Percentiles rank a stretch among this genome's conserved stretches.
phyloP scores from a whole-genome alignment of 805 yeast genomes.

The Kluyveromyces dobzhanskii region DNA sequence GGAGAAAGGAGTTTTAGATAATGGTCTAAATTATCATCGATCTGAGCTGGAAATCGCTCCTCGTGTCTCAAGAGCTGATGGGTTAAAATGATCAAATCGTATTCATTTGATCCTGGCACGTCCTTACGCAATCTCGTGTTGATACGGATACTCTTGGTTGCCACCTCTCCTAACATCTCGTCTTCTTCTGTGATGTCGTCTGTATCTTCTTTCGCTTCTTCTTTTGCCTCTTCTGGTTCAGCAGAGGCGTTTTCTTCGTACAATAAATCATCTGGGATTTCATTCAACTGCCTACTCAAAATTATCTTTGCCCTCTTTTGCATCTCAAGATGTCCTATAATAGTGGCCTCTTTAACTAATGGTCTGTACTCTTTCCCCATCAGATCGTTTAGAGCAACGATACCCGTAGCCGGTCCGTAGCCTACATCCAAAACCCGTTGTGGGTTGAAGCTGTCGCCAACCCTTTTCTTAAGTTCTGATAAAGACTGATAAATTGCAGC shows the following conservation, averaged over 20 bases:
- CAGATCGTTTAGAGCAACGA: slow-evolving; percentile 77
- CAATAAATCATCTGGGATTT: slow-evolving; percentile 25
- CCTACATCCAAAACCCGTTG: slow-evolving; percentile 67
- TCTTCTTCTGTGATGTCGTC: slow-evolving; percentile 22
- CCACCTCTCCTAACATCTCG: slow-evolving; percentile 43
- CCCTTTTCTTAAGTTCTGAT: slow-evolving; percentile 51
- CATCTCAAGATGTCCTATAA: slow-evolving; percentile 69
- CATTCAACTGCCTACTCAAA: slow-evolving; percentile 60
- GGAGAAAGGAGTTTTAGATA: slow-evolving; percentile 60
- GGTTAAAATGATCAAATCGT: slow-evolving; percentile 76
- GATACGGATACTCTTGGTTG: slow-evolving; percentile 45
- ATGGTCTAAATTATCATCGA: slow-evolving; percentile 57
- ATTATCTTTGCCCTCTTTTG: slow-evolving; percentile 69
- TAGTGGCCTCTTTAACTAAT: slow-evolving; percentile 56
- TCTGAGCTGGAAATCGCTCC: slow-evolving; percentile 58
- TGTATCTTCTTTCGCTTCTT: slow-evolving; percentile 8
- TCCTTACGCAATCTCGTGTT: slow-evolving; percentile 48
- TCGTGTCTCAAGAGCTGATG: slow-evolving; percentile 63
- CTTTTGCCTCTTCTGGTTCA: slow-evolving; percentile 7
- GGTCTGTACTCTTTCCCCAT: slow-evolving; percentile 62
- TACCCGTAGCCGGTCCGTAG: slow-evolving; percentile 87
- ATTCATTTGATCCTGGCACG: slow-evolving; percentile 43
- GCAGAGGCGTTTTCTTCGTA: slow-evolving; percentile 11
- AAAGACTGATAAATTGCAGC: slow-evolving; percentile 60
- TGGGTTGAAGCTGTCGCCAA: slow-evolving; percentile 54